Percentiles rank a stretch among this genome's conserved stretches.
Evolutionary conservation across 371 early-diverging fungal genomes (phyloP).

Genomic region (Mortierella sp.): DNA sequence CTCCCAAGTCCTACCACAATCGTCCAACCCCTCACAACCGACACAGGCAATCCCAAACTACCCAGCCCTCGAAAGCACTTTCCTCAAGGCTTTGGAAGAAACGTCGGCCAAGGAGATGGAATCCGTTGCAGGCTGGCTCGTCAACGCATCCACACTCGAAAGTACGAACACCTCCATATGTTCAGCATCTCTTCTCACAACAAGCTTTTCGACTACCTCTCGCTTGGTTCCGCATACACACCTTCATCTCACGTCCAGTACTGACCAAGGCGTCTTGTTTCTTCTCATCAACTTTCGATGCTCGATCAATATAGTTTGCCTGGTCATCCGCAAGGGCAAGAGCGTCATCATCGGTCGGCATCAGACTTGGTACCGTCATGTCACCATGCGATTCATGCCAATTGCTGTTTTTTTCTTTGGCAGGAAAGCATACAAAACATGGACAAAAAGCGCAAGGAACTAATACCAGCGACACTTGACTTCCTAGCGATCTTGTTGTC

Average conservation of each 20-base stretch:
- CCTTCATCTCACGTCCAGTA: background rate
- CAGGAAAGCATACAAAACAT: too few species aligned
- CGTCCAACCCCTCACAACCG: slow-evolving; percentile 10
- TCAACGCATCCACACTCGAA: slow-evolving; percentile 24
- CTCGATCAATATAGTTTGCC: slow-evolving; percentile 11
- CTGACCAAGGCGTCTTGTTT: background rate
- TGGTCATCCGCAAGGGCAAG: slow-evolving; percentile 17
- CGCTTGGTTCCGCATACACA: background rate
- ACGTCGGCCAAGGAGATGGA: background rate
- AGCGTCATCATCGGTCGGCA: slow-evolving; percentile 27
- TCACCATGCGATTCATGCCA: background rate
- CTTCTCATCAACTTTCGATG: background rate
- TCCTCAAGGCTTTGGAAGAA: background rate
- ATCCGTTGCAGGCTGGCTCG: slow-evolving; percentile 38
- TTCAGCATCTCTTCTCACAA: background rate
- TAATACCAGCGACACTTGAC: background rate
- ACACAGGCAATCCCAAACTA: slow-evolving; percentile 12
- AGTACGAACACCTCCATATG: slow-evolving; percentile 2
- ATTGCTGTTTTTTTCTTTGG: too few species aligned
- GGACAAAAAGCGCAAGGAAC: background rate
- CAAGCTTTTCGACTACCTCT: background rate
- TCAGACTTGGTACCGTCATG: slow-evolving; percentile 20
- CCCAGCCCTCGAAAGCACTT: background rate
- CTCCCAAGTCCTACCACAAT: background rate
- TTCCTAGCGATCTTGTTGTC: background rate